phyloP scores from a whole-genome alignment of 192 early-diverging fungal species.

The Entomortierella beljakovae region DNA sequence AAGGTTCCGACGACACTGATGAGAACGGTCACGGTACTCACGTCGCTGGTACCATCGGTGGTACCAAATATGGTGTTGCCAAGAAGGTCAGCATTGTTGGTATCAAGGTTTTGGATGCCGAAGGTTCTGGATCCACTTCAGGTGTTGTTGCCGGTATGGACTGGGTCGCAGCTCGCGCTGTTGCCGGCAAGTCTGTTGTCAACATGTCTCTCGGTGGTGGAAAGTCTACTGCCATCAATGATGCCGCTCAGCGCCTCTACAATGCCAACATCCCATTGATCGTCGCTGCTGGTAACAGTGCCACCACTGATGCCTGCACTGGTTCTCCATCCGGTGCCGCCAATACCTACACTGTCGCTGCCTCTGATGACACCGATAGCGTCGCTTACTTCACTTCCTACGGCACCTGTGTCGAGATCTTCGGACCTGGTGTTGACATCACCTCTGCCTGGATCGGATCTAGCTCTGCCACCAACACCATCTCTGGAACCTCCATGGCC shows the following conservation, averaged over 20 bases:
- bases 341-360: conserved; percentile 57
- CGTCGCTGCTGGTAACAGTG: conserved; percentile 70
- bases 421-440: conserved; percentile 69
- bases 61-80: conserved; percentile 71
- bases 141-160: conserved; percentile 9
- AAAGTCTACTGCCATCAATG: conserved; percentile 56
- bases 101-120: conserved; percentile 67
- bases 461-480: conserved; percentile 29
- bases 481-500: conserved; percentile 70
- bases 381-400: conserved; percentile 60
- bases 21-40: conserved; percentile 68
- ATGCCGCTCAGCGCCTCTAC: conserved; percentile 56
- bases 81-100: conserved; percentile 68
- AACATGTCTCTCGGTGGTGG: conserved; percentile 9
- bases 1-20: conserved; percentile 43
- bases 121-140: conserved; percentile 60
- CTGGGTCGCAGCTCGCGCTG: not conserved
- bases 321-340: conserved; percentile 58
- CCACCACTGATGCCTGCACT: conserved; percentile 63
- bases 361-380: conserved; percentile 48
- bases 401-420: conserved; percentile 70
- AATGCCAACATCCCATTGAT: conserved; percentile 63
- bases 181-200: conserved; percentile 8
- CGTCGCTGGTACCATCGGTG: conserved; percentile 64
- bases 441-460: conserved; percentile 49